Evolutionary conservation across 2,329 filamentous ascomycete genomes (phyloP), one percentile per base, ranked within the genome.

Genomic region (Fusarium concolor): DNA sequence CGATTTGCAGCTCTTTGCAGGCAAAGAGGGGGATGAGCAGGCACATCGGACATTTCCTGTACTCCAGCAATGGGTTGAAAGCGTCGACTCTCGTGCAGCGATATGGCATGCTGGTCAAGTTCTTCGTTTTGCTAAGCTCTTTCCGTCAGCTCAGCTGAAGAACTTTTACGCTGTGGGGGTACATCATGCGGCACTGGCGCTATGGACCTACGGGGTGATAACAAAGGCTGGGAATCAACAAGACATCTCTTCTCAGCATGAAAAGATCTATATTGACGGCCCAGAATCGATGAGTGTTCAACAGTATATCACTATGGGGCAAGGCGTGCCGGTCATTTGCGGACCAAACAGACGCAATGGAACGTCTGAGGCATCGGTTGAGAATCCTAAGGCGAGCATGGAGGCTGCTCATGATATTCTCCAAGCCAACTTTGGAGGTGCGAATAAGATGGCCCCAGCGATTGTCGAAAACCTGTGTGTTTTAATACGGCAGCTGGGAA

Each of bases 81-180:
- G 82, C 38, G 71, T 79, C 2, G 83, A 87, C 22, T 85, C 88
- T 10, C 82, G 89, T 28, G 85, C 86, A 62, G 86, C 89, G 11
- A 74, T 92, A 1, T 92, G 87, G 85, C 88, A 90, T 68, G 90
- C 90, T 2, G 90, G 88, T 0, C 90, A 92, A 75, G 83, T 91
- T 2, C 75, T 92, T 7, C 84, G 88, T 10, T 84, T 86, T 39
- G 89, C 88, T 3, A 86, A 84, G 71, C 62, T 79, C 46, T 85
- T 89, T 46, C 83, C 87, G 0, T 75, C 79, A 3, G 82, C 84
- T 0, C 81, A 85, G 12, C 76, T 92, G 5, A 86, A 87, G 42
- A 88, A 90, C 65, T 92, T 92, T 74, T 86, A 88, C 64, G 89
- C 90, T 1, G 86, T 92, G 9, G 88, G 86, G 0, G 84, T 92